phyloP scores from a whole-genome alignment of 2,329 filamentous ascomycete genomes.

The Eutypella sp. region DNA sequence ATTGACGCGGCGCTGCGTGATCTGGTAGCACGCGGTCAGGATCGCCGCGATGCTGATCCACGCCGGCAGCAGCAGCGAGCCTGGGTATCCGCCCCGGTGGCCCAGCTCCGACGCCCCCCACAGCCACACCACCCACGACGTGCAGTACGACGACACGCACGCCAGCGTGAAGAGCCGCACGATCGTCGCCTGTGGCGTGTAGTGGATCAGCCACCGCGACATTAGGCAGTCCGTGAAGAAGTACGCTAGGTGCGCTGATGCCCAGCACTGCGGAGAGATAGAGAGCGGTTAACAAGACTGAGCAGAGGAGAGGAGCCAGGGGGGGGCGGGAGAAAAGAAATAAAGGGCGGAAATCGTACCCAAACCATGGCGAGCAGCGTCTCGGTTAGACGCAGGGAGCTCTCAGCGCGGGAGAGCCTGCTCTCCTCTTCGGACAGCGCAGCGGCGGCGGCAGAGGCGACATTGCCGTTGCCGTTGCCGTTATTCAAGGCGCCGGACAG shows the following conservation, averaged over 20 bases:
- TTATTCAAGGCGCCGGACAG: conserved; percentile 19
- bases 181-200: conserved; percentile 74
- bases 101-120: conserved; percentile 66
- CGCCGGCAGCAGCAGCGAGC: conserved; percentile 66
- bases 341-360: conserved; percentile 44
- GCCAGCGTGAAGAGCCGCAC: conserved; percentile 74
- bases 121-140: conserved; percentile 65
- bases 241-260: conserved; percentile 73
- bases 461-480: too few relatives aligned
- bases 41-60: conserved; percentile 76
- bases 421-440: conserved; percentile 22
- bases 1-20: conserved; percentile 72
- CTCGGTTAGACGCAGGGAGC: conserved; percentile 58
- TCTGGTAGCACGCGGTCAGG: conserved; percentile 69
- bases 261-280: conserved; percentile 55
- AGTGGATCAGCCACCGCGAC: conserved; percentile 81
- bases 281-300: conserved; percentile 1
- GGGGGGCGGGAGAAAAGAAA: too few relatives aligned
- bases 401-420: conserved; percentile 36
- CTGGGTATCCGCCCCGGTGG: too few relatives aligned
- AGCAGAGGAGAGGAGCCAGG: too few relatives aligned
- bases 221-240: conserved; percentile 83
- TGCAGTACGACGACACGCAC: conserved; percentile 69
- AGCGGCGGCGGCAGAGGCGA: too few relatives aligned
- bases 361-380: conserved; percentile 68